phyloP scores from a whole-genome alignment of 2,329 filamentous ascomycete species.

The Paradendryphiella salina region DNA sequence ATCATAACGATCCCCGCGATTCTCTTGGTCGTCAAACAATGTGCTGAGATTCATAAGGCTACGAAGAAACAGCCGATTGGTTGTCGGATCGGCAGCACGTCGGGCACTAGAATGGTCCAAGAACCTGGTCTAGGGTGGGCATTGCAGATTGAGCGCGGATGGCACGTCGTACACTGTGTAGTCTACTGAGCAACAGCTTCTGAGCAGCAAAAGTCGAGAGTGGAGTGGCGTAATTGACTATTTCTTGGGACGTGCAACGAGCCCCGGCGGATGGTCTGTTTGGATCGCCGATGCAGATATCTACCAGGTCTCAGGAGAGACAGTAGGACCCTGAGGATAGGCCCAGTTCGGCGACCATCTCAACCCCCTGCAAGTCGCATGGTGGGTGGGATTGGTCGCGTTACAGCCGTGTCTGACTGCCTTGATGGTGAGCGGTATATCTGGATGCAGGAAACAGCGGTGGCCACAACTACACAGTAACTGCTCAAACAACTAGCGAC shows the following conservation, averaged over 20 bases:
- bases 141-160: conserved; percentile 11
- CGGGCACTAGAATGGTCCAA: conserved; percentile 28
- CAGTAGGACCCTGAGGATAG: conserved; percentile 10
- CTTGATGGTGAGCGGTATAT: conserved; percentile 23
- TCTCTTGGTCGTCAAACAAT: conserved; percentile 12
- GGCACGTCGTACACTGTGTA: conserved; percentile 23
- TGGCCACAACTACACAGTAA: conserved; percentile 7
- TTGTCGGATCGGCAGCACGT: conserved; percentile 12
- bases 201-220: background rate
- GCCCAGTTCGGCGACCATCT: conserved; percentile 20
- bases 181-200: conserved; percentile 10
- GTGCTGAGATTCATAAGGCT: conserved; percentile 28
- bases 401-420: conserved; percentile 29
- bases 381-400: conserved; percentile 14
- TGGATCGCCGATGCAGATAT: background rate
- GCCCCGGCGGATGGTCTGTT: background rate
- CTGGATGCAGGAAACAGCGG: conserved; percentile 16
- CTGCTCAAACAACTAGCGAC: conserved; percentile 19
- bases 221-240: background rate
- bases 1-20: conserved; percentile 5
- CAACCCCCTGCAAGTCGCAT: conserved; percentile 16
- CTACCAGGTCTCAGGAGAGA: conserved; percentile 1
- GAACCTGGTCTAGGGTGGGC: conserved; percentile 32
- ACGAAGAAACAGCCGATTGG: conserved; percentile 32
- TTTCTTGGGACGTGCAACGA: too few relatives aligned